Evolutionary conservation across 2,329 filamentous ascomycete species (phyloP).

Genomic region (Purpureocillium lavendulum): DNA sequence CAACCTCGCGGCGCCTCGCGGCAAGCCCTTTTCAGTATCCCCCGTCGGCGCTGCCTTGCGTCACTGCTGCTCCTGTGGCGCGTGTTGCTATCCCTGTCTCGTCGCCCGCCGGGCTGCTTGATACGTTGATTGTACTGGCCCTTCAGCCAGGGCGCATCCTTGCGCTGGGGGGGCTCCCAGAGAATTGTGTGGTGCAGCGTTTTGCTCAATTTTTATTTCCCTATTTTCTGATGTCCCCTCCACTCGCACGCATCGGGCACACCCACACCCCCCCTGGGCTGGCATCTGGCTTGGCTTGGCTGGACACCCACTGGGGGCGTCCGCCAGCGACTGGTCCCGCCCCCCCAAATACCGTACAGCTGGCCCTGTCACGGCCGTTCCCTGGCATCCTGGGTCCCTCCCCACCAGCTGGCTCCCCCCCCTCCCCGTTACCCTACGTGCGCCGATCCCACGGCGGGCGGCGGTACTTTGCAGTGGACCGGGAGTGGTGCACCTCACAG

Average conservation of each 20-base stretch:
- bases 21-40: too few species aligned
- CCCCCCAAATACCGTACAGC: too few species aligned
- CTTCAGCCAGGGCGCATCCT: conserved; percentile 7
- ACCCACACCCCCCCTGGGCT: conserved; percentile 2
- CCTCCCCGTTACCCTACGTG: too few species aligned
- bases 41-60: neutral
- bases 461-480: too few species aligned
- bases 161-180: conserved; percentile 7
- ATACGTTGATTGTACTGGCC: neutral
- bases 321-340: neutral
- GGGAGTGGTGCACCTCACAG: too few species aligned
- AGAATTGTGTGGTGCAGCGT: neutral
- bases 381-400: too few species aligned
- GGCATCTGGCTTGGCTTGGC: neutral
- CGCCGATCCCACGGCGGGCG: too few species aligned
- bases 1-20: too few species aligned
- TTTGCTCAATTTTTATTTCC: neutral
- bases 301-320: neutral
- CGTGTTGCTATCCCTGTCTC: neutral
- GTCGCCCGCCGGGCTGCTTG: conserved; percentile 1
- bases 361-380: too few species aligned
- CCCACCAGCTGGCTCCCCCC: too few species aligned
- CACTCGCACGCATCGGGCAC: too few species aligned
- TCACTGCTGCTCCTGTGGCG: neutral
- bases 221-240: conserved; percentile 7